Base-by-base conservation (phyloP, 257 asterid genomes). In the Solanum virginianum region DNA sequence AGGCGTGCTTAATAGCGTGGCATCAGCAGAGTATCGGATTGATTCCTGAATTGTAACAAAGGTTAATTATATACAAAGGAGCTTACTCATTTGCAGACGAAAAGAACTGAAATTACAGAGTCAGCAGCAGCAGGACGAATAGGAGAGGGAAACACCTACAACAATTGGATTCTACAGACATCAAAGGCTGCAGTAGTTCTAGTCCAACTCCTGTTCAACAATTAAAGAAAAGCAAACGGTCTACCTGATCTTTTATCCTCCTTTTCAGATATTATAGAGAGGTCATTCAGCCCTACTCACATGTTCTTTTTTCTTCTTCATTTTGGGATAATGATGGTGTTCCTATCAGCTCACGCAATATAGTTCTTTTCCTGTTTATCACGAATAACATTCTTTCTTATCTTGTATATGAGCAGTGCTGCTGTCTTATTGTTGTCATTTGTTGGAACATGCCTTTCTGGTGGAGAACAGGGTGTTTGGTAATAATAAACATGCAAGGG, bases 11-110 rank as follows among this genome's bases (percentile, higher is more conserved):
- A 95, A 89, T 85, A 96, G 88, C 65, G 91, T 88, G 83, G 94
- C 92, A 89, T 96, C 99, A 83, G 99, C 94, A 81, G 99, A 95
- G 89, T 94, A 93, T 86, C 99, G 88, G 59, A 96, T 92, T 63
- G 99, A 96, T 84, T 95, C 99, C 98, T 96, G 94, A 86, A 84
- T 81, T 22, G 84, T 84, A 86, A 80, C 22, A 89, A 90, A 83
- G 62, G 49, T 80, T 63, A 47, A 53, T 49, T 79, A 7, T 17
- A 79, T 10, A 16, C 49, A 53, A 29, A 79, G 24, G 77, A 16
- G 82, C 86, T 85, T 87, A 80, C 82, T 84, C 88, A 87, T 85
- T 83, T 81, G 84, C n/a, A 53, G 41, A 84, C 32, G 17, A 43
- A 68, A 13, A 13, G 32, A 51, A 75, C 62, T 49, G 47, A 9